Evolutionary conservation across 148 eudicot genomes (phyloP).

Genomic region (Agrostemma githago): DNA sequence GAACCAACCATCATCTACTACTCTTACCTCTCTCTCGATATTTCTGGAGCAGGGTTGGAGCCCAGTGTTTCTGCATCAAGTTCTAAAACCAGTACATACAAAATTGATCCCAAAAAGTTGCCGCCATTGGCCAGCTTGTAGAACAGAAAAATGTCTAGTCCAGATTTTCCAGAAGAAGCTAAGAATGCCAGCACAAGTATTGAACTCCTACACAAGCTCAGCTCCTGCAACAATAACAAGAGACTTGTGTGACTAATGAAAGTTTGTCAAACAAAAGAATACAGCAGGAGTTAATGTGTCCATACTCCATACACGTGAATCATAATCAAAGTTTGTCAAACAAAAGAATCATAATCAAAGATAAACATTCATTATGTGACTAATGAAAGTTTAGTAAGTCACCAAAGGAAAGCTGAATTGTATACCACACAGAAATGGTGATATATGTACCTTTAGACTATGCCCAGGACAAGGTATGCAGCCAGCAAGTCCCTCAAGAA

Average conservation of each 20-base stretch:
- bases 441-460: constrained; percentile 44
- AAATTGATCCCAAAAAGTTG: constrained; percentile 50
- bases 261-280: background rate
- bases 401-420: background rate
- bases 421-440: background rate
- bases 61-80: constrained; percentile 52
- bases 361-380: background rate
- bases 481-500: constrained; percentile 62
- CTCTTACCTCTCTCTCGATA: constrained; percentile 59
- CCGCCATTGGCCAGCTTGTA: constrained; percentile 40
- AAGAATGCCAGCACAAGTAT: constrained; percentile 61
- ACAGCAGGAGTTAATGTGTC: background rate
- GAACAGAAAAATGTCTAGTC: constrained; percentile 57
- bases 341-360: background rate
- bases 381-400: constrained; percentile 1
- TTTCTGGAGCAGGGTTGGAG: constrained; percentile 40
- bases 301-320: too few species aligned
- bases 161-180: constrained; percentile 62
- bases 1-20: background rate
- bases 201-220: constrained; percentile 58
- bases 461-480: constrained; percentile 52
- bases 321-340: background rate
- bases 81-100: constrained; percentile 56
- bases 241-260: background rate
- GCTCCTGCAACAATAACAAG: constrained; percentile 44